Conservation (phyloP, 1,284 basidiomycete genomes). For the Leccinum subspadiceum region DNA sequence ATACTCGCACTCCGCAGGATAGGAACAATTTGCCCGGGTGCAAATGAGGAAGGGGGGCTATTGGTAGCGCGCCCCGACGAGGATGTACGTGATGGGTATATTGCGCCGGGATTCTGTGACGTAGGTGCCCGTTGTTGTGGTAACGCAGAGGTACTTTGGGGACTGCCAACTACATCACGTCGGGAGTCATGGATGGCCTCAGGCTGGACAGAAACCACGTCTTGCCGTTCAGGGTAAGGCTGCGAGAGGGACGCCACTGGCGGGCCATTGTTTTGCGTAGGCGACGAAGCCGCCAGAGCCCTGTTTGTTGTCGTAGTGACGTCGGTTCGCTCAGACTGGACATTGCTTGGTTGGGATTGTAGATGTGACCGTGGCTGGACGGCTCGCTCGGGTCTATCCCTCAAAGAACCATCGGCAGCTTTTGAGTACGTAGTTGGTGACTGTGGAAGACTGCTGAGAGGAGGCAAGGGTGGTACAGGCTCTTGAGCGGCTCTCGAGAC, state of each 20-base stretch:
- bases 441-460: constrained; percentile 27
- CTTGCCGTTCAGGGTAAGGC: constrained; percentile 7
- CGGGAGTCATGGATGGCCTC: constrained; percentile 9
- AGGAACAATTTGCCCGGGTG: constrained; percentile 39
- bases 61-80: constrained; percentile 14
- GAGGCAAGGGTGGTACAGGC: constrained; percentile 59
- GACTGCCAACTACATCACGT: constrained; percentile 5
- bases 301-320: background rate
- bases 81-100: constrained; percentile 20
- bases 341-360: constrained; percentile 3
- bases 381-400: constrained; percentile 27
- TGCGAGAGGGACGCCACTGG: constrained; percentile 6
- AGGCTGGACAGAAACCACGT: background rate
- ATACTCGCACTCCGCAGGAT: constrained; percentile 46
- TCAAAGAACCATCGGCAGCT: constrained; percentile 1
- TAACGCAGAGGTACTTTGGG: constrained; percentile 16
- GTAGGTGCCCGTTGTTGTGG: constrained; percentile 22
- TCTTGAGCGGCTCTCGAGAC: constrained; percentile 60
- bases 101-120: constrained; percentile 16
- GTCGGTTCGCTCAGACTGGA: constrained; percentile 1
- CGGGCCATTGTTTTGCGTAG: constrained; percentile 4
- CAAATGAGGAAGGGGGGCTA: constrained; percentile 32
- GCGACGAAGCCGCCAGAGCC: background rate
- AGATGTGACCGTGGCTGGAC: constrained; percentile 17
- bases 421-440: background rate